Conservation (phyloP, 2,329 filamentous ascomycete species). For the Onygenales sp. region DNA sequence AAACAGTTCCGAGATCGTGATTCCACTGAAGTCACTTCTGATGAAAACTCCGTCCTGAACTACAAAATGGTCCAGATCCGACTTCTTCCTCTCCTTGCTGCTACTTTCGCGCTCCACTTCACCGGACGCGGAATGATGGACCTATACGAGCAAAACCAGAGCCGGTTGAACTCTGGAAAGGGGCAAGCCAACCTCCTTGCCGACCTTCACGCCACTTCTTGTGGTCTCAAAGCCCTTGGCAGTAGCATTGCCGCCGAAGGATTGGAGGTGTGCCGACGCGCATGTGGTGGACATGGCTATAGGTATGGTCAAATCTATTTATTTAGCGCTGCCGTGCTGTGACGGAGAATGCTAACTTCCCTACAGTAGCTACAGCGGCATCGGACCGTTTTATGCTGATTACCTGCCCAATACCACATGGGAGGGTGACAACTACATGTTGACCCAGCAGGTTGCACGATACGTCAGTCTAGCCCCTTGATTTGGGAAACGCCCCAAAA, state of each 20-base stretch:
- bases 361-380: slow-evolving; percentile 62
- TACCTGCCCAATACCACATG: slow-evolving; percentile 63
- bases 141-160: slow-evolving; percentile 63
- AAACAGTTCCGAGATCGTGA: slow-evolving; percentile 73
- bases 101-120: slow-evolving; percentile 70
- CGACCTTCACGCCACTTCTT: slow-evolving; percentile 67
- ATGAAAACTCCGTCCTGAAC: slow-evolving; percentile 67
- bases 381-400: slow-evolving; percentile 65
- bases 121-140: slow-evolving; percentile 68
- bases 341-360: neutral
- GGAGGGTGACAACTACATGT: slow-evolving; percentile 77
- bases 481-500: neutral
- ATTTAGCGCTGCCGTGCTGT: neutral
- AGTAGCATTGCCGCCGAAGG: slow-evolving; percentile 66
- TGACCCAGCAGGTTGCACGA: slow-evolving; percentile 67
- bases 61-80: slow-evolving; percentile 75
- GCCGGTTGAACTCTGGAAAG: slow-evolving; percentile 53
- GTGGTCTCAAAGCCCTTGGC: slow-evolving; percentile 63
- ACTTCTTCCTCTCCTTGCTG: slow-evolving; percentile 60
- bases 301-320: slow-evolving; percentile 1
- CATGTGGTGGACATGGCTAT: slow-evolving; percentile 66
- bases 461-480: slow-evolving; percentile 40
- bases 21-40: slow-evolving; percentile 45
- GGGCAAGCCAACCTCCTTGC: slow-evolving; percentile 61
- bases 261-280: slow-evolving; percentile 63